These are phyloP conservation scores for Endothia cerciana DNA, from an alignment of 2,329 filamentous ascomycete species.

Conservation along the genomic window DNA sequence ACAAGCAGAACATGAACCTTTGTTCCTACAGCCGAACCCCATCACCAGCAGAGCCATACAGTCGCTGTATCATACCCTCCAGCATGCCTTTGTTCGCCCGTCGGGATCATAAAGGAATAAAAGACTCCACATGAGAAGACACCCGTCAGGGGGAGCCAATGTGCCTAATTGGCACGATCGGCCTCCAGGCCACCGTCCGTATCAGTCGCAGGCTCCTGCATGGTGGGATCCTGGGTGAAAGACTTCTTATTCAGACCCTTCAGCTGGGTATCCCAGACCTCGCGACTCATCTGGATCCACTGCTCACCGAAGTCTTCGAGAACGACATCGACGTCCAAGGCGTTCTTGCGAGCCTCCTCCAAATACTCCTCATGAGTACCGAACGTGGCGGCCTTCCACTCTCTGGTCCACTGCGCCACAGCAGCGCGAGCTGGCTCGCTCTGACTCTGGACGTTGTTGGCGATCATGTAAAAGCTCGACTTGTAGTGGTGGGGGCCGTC, in stretches of 20 bases:
- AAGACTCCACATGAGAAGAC: too few relatives aligned
- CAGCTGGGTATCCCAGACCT: constrained; percentile 43
- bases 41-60: too few relatives aligned
- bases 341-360: background rate
- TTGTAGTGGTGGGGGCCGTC: constrained; percentile 42
- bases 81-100: too few relatives aligned
- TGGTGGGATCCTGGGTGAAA: constrained; percentile 29
- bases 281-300: constrained; percentile 38
- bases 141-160: too few relatives aligned
- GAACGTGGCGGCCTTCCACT: constrained; percentile 47
- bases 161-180: background rate
- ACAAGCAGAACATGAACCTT: too few relatives aligned
- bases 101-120: too few relatives aligned
- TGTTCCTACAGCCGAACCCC: too few relatives aligned
- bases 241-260: constrained; percentile 38
- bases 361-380: constrained; percentile 36
- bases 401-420: constrained; percentile 44
- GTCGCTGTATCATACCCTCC: too few relatives aligned
- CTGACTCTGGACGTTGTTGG: constrained; percentile 44
- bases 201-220: background rate
- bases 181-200: background rate
- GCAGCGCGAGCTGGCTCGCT: constrained; percentile 40
- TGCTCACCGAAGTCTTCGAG: constrained; percentile 42
- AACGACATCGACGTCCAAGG: constrained; percentile 32
- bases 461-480: constrained; percentile 59